Evolutionary conservation across 108 stramenopile genomes (phyloP).

Genomic region (Nitzschia putrida): DNA sequence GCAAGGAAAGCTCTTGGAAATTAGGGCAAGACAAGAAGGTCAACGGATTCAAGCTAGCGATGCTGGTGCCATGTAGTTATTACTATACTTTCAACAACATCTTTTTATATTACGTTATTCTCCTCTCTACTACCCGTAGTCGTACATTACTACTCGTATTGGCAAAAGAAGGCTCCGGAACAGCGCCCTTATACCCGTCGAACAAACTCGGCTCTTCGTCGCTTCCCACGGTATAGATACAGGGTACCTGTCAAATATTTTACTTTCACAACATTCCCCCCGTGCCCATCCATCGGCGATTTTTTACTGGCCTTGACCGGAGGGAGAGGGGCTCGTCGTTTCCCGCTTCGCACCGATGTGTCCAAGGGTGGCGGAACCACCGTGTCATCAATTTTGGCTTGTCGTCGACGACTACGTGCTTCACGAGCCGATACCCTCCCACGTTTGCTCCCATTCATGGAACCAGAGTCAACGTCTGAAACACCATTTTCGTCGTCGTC

Average conservation of each 20-base stretch:
- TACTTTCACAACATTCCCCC: conserved; percentile 57
- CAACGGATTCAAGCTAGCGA: conserved; percentile 15
- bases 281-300: conserved; percentile 15
- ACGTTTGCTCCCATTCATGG: neutral
- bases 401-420: conserved; percentile 46
- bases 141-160: too few relatives aligned
- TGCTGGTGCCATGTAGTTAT: conserved; percentile 18
- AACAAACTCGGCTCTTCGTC: conserved; percentile 58
- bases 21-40: conserved; percentile 81
- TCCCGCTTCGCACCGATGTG: conserved; percentile 11
- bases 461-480: neutral
- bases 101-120: too few relatives aligned
- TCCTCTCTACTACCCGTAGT: too few relatives aligned
- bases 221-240: conserved; percentile 52
- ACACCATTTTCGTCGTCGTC: neutral
- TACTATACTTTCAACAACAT: neutral
- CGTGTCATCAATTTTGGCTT: conserved; percentile 46
- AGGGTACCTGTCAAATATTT: conserved; percentile 67
- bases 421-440: conserved; percentile 36
- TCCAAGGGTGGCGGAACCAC: neutral
- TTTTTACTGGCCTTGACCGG: conserved; percentile 15
- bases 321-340: conserved; percentile 17
- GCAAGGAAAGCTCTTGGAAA: conserved; percentile 88
- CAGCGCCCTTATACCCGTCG: conserved; percentile 51
- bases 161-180: too few relatives aligned